A percentile compares a stretch with the other conserved stretches of the same genome.
These are phyloP conservation scores for Nothophytophthora sp. DNA, from an alignment of 352 stramenopile genomes.

Conservation along the genomic window DNA sequence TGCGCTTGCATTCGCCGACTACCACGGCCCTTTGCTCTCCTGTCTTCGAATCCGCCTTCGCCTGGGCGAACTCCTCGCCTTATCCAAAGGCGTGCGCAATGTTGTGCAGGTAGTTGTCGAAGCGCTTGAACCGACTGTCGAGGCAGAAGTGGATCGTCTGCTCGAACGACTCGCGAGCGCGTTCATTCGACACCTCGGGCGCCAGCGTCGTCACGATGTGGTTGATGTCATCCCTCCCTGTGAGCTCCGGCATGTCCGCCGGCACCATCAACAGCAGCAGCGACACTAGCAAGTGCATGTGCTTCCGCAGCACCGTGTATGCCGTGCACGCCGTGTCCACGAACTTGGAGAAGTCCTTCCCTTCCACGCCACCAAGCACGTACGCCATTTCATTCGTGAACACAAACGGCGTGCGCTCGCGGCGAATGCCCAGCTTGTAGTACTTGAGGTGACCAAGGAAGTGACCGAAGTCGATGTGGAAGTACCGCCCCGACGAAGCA, in stretches of 20 bases:
- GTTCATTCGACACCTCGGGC: conserved; percentile 69
- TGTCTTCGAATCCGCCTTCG: no score
- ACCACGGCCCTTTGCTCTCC: conserved; percentile 8
- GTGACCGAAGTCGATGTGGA: conserved; percentile 90
- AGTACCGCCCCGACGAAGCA: conserved; percentile 74
- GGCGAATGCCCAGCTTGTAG: conserved; percentile 76
- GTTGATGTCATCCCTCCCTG: conserved; percentile 83
- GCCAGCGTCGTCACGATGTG: conserved; percentile 78
- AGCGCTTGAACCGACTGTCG: conserved; percentile 85
- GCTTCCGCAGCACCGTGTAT: conserved; percentile 80
- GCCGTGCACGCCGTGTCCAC: conserved; percentile 69
- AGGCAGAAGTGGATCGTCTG: conserved; percentile 84
- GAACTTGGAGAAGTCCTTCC: conserved; percentile 74
- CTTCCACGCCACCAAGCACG: conserved; percentile 77
- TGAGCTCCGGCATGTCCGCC: conserved; percentile 86
- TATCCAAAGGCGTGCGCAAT: conserved; percentile 40
- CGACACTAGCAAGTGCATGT: conserved; percentile 87
- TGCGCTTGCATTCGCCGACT: conserved; percentile 7
- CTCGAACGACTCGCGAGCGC: conserved; percentile 67
- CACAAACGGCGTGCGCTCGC: conserved; percentile 86
- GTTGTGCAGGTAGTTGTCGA: conserved; percentile 88
- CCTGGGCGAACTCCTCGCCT: conserved; percentile 1
- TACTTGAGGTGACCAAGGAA: conserved; percentile 91
- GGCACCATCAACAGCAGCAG: conserved; percentile 86
- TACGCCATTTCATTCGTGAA: conserved; percentile 91